phyloP scores from a whole-genome alignment of 2,329 filamentous ascomycete species.

The Exophiala oligosperma region DNA sequence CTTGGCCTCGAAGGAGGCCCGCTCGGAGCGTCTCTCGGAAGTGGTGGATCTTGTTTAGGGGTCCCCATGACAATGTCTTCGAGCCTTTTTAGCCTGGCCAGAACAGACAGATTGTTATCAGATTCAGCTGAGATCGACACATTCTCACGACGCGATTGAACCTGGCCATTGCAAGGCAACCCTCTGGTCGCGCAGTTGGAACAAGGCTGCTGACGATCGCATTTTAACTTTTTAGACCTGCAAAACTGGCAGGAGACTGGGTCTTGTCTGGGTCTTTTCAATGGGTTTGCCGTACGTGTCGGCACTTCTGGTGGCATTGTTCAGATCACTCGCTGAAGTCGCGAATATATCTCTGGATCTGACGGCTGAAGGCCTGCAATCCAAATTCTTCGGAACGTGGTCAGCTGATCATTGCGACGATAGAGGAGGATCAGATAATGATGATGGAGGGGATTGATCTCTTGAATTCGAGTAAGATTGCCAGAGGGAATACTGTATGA shows the following conservation, averaged over 20 bases:
- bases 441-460: no score
- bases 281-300: slow-evolving; percentile 8
- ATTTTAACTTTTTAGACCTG: slow-evolving; percentile 52
- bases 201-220: slow-evolving; percentile 54
- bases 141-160: background rate
- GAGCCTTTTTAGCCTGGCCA: slow-evolving; percentile 23
- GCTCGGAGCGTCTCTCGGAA: background rate
- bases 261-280: slow-evolving; percentile 34
- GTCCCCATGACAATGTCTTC: slow-evolving; percentile 26
- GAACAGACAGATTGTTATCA: slow-evolving; percentile 19
- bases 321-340: background rate
- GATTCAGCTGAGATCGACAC: background rate
- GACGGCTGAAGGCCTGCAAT: background rate
- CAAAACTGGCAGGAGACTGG: slow-evolving; percentile 44
- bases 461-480: no score
- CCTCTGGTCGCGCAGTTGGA: slow-evolving; percentile 44
- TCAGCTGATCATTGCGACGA: no score
- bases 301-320: background rate
- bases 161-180: slow-evolving; percentile 30
- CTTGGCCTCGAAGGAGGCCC: background rate
- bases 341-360: no score
- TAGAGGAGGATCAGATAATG: no score
- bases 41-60: background rate
- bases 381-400: no score
- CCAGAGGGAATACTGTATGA: no score